A percentile compares a stretch with the other conserved stretches of the same genome.
Conservation (phyloP, 2,329 filamentous ascomycete species). For the Fusarium sp. region DNA sequence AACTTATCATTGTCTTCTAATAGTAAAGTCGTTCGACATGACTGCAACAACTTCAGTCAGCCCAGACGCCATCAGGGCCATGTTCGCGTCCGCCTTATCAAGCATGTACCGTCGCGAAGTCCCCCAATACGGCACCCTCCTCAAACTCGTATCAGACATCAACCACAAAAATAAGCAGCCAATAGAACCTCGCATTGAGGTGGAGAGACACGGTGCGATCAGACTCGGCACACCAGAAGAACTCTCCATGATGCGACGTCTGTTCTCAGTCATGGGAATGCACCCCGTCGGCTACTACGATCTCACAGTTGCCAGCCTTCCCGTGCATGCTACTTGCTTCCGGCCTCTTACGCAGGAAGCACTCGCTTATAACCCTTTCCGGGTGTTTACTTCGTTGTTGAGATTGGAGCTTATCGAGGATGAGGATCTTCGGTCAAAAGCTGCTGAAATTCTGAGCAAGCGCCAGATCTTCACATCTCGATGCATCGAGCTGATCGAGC, state of each 20-base stretch:
- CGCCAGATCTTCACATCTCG: constrained; percentile 56
- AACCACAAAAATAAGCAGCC: constrained; percentile 27
- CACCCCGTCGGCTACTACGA: constrained; percentile 64
- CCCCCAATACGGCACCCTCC: constrained; percentile 49
- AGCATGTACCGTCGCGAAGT: constrained; percentile 52
- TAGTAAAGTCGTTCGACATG: not conserved
- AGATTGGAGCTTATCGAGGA: constrained; percentile 55
- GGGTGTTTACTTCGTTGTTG: constrained; percentile 52
- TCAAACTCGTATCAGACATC: constrained; percentile 47
- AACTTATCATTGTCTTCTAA: accelerated
- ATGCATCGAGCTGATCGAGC: constrained; percentile 52
- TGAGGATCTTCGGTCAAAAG: constrained; percentile 47
- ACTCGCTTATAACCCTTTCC: constrained; percentile 52
- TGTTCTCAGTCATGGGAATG: constrained; percentile 62
- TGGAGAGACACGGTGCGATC: constrained; percentile 60
- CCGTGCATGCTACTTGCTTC: constrained; percentile 64
- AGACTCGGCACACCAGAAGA: constrained; percentile 59
- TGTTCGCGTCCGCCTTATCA: constrained; percentile 50
- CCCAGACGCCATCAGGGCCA: constrained; percentile 25
- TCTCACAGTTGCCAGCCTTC: constrained; percentile 58
- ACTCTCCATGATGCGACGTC: constrained; percentile 54
- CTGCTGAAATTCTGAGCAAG: constrained; percentile 49
- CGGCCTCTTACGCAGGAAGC: constrained; percentile 52
- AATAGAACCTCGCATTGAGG: constrained; percentile 8
- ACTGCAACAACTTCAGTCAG: not conserved